Conservation (phyloP, 2,329 filamentous ascomycete species). For the Kalmusia sp. region DNA sequence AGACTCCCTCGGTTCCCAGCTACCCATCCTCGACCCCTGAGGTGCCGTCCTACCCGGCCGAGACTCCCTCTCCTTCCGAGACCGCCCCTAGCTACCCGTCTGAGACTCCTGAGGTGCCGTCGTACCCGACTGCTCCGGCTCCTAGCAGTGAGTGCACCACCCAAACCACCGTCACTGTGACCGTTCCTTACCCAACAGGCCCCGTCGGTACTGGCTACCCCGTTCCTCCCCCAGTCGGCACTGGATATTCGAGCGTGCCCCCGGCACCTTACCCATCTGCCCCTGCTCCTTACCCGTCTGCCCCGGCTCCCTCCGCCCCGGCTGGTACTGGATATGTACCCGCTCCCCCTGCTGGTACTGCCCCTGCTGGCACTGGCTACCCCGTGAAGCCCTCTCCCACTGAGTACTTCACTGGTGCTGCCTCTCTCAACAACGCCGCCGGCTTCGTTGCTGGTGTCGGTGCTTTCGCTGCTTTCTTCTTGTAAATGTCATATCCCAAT, state of each 20-base stretch:
- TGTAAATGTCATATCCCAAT: constrained; percentile 49
- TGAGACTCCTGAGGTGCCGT: constrained; percentile 17
- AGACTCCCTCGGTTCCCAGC: constrained; percentile 6
- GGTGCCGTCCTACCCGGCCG: neutral
- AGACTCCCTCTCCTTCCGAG: constrained; percentile 2
- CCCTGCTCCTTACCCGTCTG: constrained; percentile 44
- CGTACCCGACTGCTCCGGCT: constrained; percentile 15
- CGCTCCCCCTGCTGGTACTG: constrained; percentile 41
- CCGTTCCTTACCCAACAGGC: constrained; percentile 48
- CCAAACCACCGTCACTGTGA: constrained; percentile 53
- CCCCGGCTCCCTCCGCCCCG: constrained; percentile 35
- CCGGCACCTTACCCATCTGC: constrained; percentile 47
- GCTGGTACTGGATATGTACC: constrained; percentile 32
- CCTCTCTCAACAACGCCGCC: constrained; percentile 43
- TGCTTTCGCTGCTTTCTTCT: constrained; percentile 52
- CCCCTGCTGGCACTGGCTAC: constrained; percentile 36
- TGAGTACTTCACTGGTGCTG: constrained; percentile 46
- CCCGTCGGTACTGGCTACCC: constrained; percentile 35
- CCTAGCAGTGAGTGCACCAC: constrained; percentile 41
- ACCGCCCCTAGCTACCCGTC: constrained; percentile 19
- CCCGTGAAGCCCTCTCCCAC: constrained; percentile 40
- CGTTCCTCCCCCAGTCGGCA: constrained; percentile 20
- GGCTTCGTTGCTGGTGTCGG: constrained; percentile 50
- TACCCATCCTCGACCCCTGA: constrained; percentile 8
- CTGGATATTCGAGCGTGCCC: constrained; percentile 6